A percentile compares a stretch with the other conserved stretches of the same genome.
Evolutionary conservation across 2,329 filamentous ascomycete species (phyloP).

Genomic region (Fusarium mexicanum): DNA sequence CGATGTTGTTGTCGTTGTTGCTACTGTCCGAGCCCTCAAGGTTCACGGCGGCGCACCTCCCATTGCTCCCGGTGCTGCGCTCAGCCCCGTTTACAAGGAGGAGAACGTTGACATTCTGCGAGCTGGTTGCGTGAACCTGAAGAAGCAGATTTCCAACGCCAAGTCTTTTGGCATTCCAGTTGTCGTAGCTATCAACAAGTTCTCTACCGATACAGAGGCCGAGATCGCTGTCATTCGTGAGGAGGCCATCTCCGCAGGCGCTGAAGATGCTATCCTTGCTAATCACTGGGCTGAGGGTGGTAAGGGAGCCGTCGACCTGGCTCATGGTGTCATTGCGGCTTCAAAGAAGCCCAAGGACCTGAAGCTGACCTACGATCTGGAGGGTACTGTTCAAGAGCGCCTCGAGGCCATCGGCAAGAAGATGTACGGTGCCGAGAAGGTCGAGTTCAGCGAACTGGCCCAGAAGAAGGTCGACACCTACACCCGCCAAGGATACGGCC

Average conservation of each 20-base stretch:
- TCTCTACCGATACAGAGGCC: conserved; percentile 91
- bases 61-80: conserved; percentile 84
- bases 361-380: conserved; percentile 84
- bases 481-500: conserved; percentile 88
- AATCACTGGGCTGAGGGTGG: conserved; percentile 99
- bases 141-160: conserved; percentile 94
- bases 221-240: conserved; percentile 91
- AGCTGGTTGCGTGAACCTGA: conserved; percentile 90
- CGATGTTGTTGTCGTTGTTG: conserved; percentile 93
- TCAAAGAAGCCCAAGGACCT: conserved; percentile 87
- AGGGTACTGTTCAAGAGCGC: conserved; percentile 83
- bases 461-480: conserved; percentile 98
- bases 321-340: conserved; percentile 84
- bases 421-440: conserved; percentile 92
- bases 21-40: conserved; percentile 94
- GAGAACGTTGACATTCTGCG: conserved; percentile 94
- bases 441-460: conserved; percentile 93
- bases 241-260: conserved; percentile 89
- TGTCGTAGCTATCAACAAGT: conserved; percentile 96
- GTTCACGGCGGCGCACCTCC: conserved; percentile 97
- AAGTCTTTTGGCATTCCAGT: conserved; percentile 90
- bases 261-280: conserved; percentile 90
- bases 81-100: conserved; percentile 88
- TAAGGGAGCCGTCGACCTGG: conserved; percentile 87
- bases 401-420: conserved; percentile 90